Base-by-base conservation (phyloP, 2,329 filamentous ascomycete genomes). In the Colletotrichum aenigma region DNA sequence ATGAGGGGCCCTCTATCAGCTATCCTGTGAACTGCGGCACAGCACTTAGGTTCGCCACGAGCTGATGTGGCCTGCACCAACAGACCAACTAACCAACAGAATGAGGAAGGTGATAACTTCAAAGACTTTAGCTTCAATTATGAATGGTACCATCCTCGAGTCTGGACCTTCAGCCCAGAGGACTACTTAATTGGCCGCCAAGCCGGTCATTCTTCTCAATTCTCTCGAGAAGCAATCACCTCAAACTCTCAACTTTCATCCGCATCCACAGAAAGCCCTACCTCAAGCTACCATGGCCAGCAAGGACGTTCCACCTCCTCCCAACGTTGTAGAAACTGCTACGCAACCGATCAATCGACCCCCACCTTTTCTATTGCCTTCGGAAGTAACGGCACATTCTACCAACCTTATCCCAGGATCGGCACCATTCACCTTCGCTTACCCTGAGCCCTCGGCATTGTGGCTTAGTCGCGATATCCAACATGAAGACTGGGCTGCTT, bases 261-360 rank as follows among this genome's bases (percentile, higher is more conserved):
- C 38, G 18, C 9, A 21, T 12, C 18, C 38, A 2, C 38, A 48
- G 9, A 12, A 7, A 48, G 9, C 5, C 18, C 9, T 4, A 12
- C 5, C 38, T 12, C 38, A 4, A 48, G 0, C n/a, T 10, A 48
- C 0, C 9, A 48, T 48, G 38, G 0, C 9, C 5, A 48, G 38
- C 1, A 18, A 48, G 9, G 18, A n/a, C 6, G 18, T 48, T n/a
- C 38, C 38, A 12, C 18, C 38, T 21, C 18, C 38, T n/a, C 38
- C 38, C 38, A n/a, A 48, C 38, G 18, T 48, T n/a, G 38, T 18
- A 48, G 38, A 48, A 1, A 48, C 38, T 48, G 38, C 38, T n/a
- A 21, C 38, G 18, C 18, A 48, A 48, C 5, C 38, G 3, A 48
- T 48, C 38, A 48, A 4, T n/a, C 38, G 18, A 7, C 2, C 38